These are phyloP conservation scores for Claviceps sp. DNA, from an alignment of 2,329 filamentous ascomycete species.

Conservation along the genomic window DNA sequence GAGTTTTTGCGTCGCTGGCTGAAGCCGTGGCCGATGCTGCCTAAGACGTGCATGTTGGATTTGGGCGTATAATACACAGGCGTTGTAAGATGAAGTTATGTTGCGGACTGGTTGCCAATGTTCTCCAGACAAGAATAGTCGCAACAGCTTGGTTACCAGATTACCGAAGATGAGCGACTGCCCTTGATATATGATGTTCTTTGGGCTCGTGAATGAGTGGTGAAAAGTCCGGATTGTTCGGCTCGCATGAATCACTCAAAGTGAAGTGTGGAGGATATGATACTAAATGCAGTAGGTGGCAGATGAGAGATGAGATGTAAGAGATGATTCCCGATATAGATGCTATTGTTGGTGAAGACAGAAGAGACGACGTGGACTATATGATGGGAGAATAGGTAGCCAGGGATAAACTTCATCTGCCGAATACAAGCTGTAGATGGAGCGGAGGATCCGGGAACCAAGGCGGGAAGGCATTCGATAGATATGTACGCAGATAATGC, in stretches of 20 bases:
- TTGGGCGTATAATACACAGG: not conserved
- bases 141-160: too few relatives aligned
- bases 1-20: conserved; percentile 22
- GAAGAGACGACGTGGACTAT: not conserved
- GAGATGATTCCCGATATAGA: not conserved
- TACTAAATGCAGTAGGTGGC: too few relatives aligned
- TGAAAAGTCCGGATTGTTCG: not conserved
- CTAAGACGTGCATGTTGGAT: conserved; percentile 22
- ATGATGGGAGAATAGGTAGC: too few relatives aligned
- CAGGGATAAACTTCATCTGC: not conserved
- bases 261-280: too few relatives aligned
- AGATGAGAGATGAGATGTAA: not conserved
- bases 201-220: not conserved
- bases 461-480: conserved; percentile 1
- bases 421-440: not conserved
- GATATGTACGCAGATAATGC: not conserved
- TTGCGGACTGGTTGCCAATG: too few relatives aligned
- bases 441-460: not conserved
- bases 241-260: not conserved
- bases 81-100: too few relatives aligned
- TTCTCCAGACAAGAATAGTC: too few relatives aligned
- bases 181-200: not conserved
- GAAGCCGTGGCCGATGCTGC: conserved; percentile 17
- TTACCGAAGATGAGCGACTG: not conserved
- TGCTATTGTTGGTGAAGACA: not conserved